Evolutionary conservation across 2,329 filamentous ascomycete genomes (phyloP), one percentile per base, ranked within the genome.

Genomic region (Huntiella savannae): DNA sequence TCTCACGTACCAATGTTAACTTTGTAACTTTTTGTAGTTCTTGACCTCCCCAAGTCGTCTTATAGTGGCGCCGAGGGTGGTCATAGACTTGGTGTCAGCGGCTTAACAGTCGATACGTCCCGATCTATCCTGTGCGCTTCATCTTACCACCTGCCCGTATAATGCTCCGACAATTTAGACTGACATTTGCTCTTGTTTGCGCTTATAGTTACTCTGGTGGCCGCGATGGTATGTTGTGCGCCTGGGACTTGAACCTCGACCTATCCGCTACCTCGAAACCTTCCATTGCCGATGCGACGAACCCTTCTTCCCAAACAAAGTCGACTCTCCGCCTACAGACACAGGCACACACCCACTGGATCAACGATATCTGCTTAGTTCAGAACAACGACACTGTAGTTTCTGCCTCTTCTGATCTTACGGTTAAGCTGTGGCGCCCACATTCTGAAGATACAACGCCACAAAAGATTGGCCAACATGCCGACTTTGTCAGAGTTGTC

Each of bases 401-500:
- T 32, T 92, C 87, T 7, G 86, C 82, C 15, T 94, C 86, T 4
- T 93, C 87, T n/a, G 87, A 95, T 60, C 77, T 91, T 51, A 86
- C 85, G 6, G 86, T 95, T 58, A 91, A 93, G 61, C 65, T 93
- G 55, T 95, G 87, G 91, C 75, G 87, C 47, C 88, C 88, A 5
- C 67, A 77, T 51, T 71, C 73, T 8, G 57, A 64, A 17, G 73
- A 75, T 50, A 51, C 57, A 33, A 57, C 56, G 41, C 57, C 62
- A 17, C 69, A 79, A 43, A 85, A 83, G 37, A 88, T 98, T 57
- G 91, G 91, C 52, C 77, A 88, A 56, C 91, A 98, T 62, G 80
- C 79, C 56, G 91, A 98, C 67, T 98, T 96, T 58, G 87, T 94
- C 58, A 98, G 96, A 63, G 87, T 85, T 54, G 72, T 98, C 34